These are phyloP conservation scores for Penicillium sp. DNA, from an alignment of 2,329 filamentous ascomycete genomes.

Conservation along the genomic window DNA sequence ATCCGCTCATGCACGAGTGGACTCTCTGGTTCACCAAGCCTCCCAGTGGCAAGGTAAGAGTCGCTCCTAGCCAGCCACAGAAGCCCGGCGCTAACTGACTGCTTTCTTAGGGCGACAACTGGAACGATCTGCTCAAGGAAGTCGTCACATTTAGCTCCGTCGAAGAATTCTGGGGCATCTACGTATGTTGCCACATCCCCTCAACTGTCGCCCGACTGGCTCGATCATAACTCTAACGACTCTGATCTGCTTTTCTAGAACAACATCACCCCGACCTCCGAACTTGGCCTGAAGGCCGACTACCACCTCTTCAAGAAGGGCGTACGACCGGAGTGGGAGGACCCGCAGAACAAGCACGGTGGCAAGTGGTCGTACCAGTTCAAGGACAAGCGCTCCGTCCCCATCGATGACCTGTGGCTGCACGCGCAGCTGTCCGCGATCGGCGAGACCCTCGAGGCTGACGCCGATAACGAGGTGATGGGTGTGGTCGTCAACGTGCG, in stretches of 20 bases:
- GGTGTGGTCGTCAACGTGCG: constrained; percentile 98
- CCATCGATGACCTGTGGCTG: constrained; percentile 94
- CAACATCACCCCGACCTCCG: constrained; percentile 94
- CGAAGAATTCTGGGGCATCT: constrained; percentile 99
- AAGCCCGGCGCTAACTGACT: constrained; percentile 13
- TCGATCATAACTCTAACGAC: background rate
- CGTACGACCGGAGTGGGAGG: constrained; percentile 97
- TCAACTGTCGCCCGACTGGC: too few species aligned
- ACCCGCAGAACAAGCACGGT: constrained; percentile 96
- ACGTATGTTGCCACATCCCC: constrained; percentile 72
- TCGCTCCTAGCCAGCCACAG: background rate
- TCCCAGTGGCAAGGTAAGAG: constrained; percentile 80
- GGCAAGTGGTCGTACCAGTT: constrained; percentile 99
- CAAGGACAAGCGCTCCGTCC: constrained; percentile 88
- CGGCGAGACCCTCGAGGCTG: constrained; percentile 93
- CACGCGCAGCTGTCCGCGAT: constrained; percentile 96
- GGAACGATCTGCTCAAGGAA: constrained; percentile 96
- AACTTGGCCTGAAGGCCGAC: constrained; percentile 94
- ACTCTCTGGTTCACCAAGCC: constrained; percentile 99
- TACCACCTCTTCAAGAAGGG: constrained; percentile 99
- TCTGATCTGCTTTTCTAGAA: constrained; percentile 61
- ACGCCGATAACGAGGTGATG: constrained; percentile 95
- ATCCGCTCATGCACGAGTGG: constrained; percentile 96
- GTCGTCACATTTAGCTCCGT: constrained; percentile 98
- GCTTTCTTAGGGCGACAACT: constrained; percentile 77